Conservation (phyloP, 257 asterid species). For the Primulina huaijiensis region DNA sequence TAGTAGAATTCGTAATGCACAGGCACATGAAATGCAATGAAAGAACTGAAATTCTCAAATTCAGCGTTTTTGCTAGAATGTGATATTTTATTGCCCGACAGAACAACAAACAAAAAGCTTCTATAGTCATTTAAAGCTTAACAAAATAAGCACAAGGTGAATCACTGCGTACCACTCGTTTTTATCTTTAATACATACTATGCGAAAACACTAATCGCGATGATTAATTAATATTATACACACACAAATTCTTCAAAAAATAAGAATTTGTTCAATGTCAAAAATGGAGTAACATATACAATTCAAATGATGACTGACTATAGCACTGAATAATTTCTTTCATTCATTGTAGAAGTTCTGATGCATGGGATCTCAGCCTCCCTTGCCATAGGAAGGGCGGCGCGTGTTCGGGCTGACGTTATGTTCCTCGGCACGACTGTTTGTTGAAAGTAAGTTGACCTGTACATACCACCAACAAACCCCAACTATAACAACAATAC, state of each 20-base stretch:
- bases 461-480: slow-evolving; percentile 23
- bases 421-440: slow-evolving; percentile 33
- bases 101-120: background rate
- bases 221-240: background rate
- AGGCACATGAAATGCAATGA: background rate
- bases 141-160: background rate
- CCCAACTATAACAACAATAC: background rate
- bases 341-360: background rate
- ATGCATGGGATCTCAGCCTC: slow-evolving; percentile 26
- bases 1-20: background rate
- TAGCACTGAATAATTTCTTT: background rate
- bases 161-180: background rate
- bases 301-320: background rate
- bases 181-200: no score
- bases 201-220: no score
- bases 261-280: background rate
- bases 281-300: background rate
- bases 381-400: slow-evolving; percentile 33
- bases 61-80: background rate
- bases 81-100: no score
- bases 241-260: background rate
- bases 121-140: background rate
- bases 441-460: slow-evolving; percentile 68
- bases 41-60: background rate
- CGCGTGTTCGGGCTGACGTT: slow-evolving; percentile 13